Percentiles rank a stretch among this genome's conserved stretches.
These are phyloP conservation scores for Ziziphus jujuba DNA, from an alignment of 306 rosid species.

Conservation along the genomic window DNA sequence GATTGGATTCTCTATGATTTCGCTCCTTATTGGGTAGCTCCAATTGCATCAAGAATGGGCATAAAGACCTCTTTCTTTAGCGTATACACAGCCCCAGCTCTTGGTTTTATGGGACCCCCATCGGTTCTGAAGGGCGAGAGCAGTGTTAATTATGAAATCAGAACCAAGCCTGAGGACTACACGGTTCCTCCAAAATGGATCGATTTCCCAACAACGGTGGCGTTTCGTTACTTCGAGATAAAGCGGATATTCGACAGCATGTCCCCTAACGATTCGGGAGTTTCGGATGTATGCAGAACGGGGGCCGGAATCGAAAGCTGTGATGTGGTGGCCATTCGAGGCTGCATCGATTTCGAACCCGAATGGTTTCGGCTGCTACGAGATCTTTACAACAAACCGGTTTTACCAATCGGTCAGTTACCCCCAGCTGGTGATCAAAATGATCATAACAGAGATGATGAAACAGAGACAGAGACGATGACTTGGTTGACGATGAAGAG, in stretches of 20 bases:
- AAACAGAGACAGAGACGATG: background rate
- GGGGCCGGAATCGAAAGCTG: background rate
- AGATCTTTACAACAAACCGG: constrained; percentile 1
- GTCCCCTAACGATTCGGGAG: background rate
- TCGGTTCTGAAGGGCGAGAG: no score
- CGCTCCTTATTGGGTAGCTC: constrained; percentile 28
- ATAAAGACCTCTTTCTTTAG: constrained; percentile 40
- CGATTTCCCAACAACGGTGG: constrained; percentile 30
- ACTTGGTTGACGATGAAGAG: background rate
- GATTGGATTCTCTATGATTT: constrained; percentile 65
- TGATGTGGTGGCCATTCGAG: constrained; percentile 18
- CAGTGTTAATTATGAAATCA: no score
- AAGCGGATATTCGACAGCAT: background rate
- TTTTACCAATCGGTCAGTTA: constrained; percentile 18
- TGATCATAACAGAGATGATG: no score
- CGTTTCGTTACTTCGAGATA: constrained; percentile 31
- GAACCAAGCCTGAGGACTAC: constrained; percentile 16
- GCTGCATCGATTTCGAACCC: constrained; percentile 14
- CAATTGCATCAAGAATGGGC: constrained; percentile 12
- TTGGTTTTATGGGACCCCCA: background rate
- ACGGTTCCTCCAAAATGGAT: constrained; percentile 36
- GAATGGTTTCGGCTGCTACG: constrained; percentile 19
- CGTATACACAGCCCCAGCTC: constrained; percentile 14
- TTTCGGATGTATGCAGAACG: constrained; percentile 5
- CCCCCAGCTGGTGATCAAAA: no score